Conservation (phyloP, 2,329 filamentous ascomycete genomes). For the Grosmannia huntii region DNA sequence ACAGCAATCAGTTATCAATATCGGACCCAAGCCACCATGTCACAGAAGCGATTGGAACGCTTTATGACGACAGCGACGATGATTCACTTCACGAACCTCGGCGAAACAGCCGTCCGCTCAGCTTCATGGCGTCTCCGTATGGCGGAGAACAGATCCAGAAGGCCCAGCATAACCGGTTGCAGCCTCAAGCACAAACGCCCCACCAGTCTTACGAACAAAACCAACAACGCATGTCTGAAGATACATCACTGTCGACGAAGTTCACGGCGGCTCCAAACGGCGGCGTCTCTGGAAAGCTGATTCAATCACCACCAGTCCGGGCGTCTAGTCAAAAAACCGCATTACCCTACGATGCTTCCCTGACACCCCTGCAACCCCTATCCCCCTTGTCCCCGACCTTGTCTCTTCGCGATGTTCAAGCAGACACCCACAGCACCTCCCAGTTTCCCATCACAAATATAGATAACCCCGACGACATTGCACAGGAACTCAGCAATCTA, state of each 20-base stretch:
- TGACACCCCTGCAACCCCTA: slow-evolving; percentile 22
- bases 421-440: slow-evolving; percentile 39
- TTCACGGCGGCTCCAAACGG: slow-evolving; percentile 15
- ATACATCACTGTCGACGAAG: not conserved
- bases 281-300: slow-evolving; percentile 27
- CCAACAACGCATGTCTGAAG: not conserved
- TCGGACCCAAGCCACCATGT: slow-evolving; percentile 90
- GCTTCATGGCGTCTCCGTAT: slow-evolving; percentile 53
- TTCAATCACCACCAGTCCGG: slow-evolving; percentile 24
- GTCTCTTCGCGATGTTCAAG: slow-evolving; percentile 40
- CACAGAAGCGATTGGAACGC: slow-evolving; percentile 81
- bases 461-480: slow-evolving; percentile 76
- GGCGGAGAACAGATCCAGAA: slow-evolving; percentile 37
- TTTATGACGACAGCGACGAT: slow-evolving; percentile 70
- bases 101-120: slow-evolving; percentile 52
- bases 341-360: slow-evolving; percentile 23
- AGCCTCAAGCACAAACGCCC: not conserved
- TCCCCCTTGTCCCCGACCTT: slow-evolving; percentile 39
- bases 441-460: slow-evolving; percentile 82
- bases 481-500: slow-evolving; percentile 83
- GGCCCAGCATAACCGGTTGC: not conserved
- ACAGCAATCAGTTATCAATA: slow-evolving; percentile 49
- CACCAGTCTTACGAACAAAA: slow-evolving; percentile 13
- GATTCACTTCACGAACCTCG: slow-evolving; percentile 34
- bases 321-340: slow-evolving; percentile 27